A percentile compares a stretch with the other conserved stretches of the same genome.
Evolutionary conservation across 179 eudicot species (phyloP).

Genomic region (Gypsophila paniculata): DNA sequence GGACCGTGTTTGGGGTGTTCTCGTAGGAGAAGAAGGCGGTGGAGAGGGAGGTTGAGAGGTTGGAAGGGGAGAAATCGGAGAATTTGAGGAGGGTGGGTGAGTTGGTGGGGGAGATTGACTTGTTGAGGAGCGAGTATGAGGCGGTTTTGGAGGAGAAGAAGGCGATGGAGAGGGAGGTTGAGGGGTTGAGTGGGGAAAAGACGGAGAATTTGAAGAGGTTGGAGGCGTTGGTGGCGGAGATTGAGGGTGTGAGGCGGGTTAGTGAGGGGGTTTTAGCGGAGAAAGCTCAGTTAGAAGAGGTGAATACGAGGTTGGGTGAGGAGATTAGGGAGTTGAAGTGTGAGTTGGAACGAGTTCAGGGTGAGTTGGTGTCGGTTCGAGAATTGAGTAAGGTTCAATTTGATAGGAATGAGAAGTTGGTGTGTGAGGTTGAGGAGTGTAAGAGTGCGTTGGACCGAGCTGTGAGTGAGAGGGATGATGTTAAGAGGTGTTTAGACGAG

Average conservation of each 20-base stretch:
- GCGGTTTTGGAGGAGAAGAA: slow-evolving; percentile 37
- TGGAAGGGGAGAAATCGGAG: background rate
- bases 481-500: slow-evolving; percentile 30
- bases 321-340: slow-evolving; percentile 35
- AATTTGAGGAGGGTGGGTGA: background rate
- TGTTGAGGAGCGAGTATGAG: slow-evolving; percentile 28
- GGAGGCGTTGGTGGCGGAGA: slow-evolving; percentile 29
- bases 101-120: slow-evolving; percentile 22
- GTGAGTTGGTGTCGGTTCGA: slow-evolving; percentile 29
- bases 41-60: slow-evolving; percentile 32
- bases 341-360: slow-evolving; percentile 26
- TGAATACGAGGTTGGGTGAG: slow-evolving; percentile 27
- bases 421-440: slow-evolving; percentile 28
- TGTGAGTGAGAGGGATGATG: slow-evolving; percentile 45
- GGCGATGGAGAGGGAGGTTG: slow-evolving; percentile 32
- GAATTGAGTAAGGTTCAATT: slow-evolving; percentile 17
- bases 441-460: slow-evolving; percentile 30
- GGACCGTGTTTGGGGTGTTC: slow-evolving; percentile 26
- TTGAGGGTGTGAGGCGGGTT: slow-evolving; percentile 27
- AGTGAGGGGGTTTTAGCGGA: slow-evolving; percentile 28
- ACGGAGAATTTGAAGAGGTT: slow-evolving; percentile 26
- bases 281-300: slow-evolving; percentile 40
- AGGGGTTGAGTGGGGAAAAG: slow-evolving; percentile 43
- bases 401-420: slow-evolving; percentile 33
- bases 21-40: slow-evolving; percentile 39